These are phyloP conservation scores for Nakazawaea holstii DNA, from an alignment of 805 yeast species.

Conservation along the genomic window DNA sequence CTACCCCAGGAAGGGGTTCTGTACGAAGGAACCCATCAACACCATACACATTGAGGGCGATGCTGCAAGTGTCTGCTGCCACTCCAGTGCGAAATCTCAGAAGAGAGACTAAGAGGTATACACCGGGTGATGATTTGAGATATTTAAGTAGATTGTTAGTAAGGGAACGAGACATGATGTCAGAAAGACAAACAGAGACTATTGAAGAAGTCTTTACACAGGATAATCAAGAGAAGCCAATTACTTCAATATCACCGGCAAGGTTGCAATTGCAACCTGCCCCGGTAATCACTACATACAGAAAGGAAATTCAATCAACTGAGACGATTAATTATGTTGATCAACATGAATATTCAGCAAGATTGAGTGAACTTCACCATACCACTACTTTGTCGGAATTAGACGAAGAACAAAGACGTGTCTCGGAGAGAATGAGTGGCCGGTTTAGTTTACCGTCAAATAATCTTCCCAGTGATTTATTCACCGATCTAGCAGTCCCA, in stretches of 20 bases:
- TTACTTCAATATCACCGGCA: neutral
- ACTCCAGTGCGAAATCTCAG: slow-evolving; percentile 17
- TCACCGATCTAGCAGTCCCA: slow-evolving; percentile 9
- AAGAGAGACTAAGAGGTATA: slow-evolving; percentile 19
- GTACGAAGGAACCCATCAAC: slow-evolving; percentile 24
- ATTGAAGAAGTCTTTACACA: neutral
- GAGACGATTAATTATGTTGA: too few relatives aligned
- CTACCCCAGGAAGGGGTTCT: slow-evolving; percentile 14
- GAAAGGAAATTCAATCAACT: neutral
- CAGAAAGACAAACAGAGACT: neutral
- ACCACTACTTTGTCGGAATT: slow-evolving; percentile 3
- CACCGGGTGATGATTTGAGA: slow-evolving; percentile 26
- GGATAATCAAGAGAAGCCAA: neutral
- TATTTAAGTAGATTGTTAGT: slow-evolving; percentile 25
- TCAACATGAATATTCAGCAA: neutral
- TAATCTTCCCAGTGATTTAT: slow-evolving; percentile 6
- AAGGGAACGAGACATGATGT: slow-evolving; percentile 16
- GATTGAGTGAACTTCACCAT: slow-evolving; percentile 2
- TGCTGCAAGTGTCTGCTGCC: slow-evolving; percentile 18
- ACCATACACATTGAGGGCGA: slow-evolving; percentile 24
- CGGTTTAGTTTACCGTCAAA: slow-evolving; percentile 3
- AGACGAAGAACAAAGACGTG: slow-evolving; percentile 8
- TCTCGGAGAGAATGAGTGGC: slow-evolving; percentile 9
- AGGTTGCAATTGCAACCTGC: slow-evolving; percentile 2
- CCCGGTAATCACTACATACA: neutral